Evolutionary conservation across 2,329 filamentous ascomycete species (phyloP).

Genomic region (Chalaropsis ovoidea): DNA sequence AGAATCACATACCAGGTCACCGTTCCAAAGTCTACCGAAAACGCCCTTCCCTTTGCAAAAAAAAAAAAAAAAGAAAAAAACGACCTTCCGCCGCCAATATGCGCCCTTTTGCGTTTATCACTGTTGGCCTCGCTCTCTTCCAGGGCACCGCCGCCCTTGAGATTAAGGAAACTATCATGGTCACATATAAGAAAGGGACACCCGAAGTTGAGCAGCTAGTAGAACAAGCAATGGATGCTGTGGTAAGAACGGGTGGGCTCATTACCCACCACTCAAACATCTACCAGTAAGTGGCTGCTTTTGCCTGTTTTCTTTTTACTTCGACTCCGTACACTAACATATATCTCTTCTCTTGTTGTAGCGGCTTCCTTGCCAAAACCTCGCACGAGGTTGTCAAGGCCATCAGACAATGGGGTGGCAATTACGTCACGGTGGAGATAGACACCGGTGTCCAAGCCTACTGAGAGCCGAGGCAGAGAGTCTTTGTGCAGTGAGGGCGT

Average conservation of each 20-base stretch:
- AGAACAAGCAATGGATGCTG: slow-evolving; percentile 58
- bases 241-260: slow-evolving; percentile 58
- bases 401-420: slow-evolving; percentile 52
- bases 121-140: slow-evolving; percentile 47
- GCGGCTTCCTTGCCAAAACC: slow-evolving; percentile 67
- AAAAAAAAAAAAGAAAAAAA: too few species aligned
- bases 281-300: slow-evolving; percentile 48
- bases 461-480: slow-evolving; percentile 28
- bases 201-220: slow-evolving; percentile 56
- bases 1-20: background rate
- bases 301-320: background rate
- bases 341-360: slow-evolving; percentile 33
- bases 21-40: background rate
- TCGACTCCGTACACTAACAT: slow-evolving; percentile 26
- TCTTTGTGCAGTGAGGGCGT: slow-evolving; percentile 1
- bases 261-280: slow-evolving; percentile 69
- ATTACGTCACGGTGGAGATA: slow-evolving; percentile 55
- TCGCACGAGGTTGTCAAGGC: slow-evolving; percentile 58
- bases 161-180: slow-evolving; percentile 62
- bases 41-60: background rate
- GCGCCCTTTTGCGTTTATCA: slow-evolving; percentile 49
- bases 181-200: slow-evolving; percentile 63
- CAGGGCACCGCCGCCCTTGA: slow-evolving; percentile 54
- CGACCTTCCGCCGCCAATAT: slow-evolving; percentile 47
- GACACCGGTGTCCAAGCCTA: slow-evolving; percentile 37